Base-by-base conservation (phyloP, 208 protist species). In the Trypanosomatidae sp. region DNA sequence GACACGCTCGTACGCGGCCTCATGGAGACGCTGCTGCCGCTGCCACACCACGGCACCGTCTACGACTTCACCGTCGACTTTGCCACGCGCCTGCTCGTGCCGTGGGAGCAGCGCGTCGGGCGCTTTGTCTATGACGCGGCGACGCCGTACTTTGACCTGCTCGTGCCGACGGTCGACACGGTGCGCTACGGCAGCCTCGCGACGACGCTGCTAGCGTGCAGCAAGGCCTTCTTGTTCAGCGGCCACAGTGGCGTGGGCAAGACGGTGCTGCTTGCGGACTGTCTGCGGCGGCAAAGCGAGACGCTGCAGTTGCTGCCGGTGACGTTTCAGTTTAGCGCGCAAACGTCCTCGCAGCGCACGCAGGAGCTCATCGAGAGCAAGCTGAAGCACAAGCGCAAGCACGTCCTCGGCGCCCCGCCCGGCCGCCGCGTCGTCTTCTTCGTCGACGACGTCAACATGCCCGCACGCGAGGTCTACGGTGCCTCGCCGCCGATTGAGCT, bases 371-470 rank as follows among this genome's bases (percentile, higher is more conserved):
- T 98, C 43, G 96, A 98, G 69, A 84, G 82, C 13, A 97, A 97
- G 67, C 75, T 98, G 27, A 94, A 97, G 56, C 87, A 94, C 40
- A 93, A 95, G 61, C 75, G 94, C 38, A 97, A 97, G 70, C 96
- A 94, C 61, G 60, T 98, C 26, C 76, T 98, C 18, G 94, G 95
- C 16, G 91, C 94, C 7, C 79, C 94, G 6, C 68, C 86, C 8
- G 95, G 94, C 35, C 90, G 96, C 51, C 76, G 72, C 11, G 82
- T 97, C 11, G 85, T 97, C 16, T 69, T 98, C 8, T 98, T 98
- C 58, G 88, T 98, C 54, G 96, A 98, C 59, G 96, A 98, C 65
- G 61, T 98, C 21, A 98, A 98, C 72, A 98, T 99, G 95, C 96
- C 97, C 5, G 79, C 84, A 1, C 71, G 95, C 5, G 96, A 99